A percentile compares a stretch with the other conserved stretches of the same genome.
Conservation (phyloP, 164 flowering plant genomes). For the Kalanchoe fedtschenkoi region DNA sequence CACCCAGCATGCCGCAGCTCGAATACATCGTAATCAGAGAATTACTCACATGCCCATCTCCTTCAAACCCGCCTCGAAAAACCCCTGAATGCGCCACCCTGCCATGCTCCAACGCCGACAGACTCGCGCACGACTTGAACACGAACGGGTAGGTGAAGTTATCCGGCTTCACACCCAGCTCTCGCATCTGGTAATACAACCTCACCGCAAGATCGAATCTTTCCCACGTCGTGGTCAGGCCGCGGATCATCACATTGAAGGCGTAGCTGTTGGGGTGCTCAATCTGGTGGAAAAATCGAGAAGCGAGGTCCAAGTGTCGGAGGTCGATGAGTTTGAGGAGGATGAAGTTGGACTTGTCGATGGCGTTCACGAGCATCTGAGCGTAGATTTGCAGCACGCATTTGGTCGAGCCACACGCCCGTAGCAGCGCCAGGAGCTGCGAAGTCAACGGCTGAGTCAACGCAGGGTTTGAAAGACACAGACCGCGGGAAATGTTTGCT, state of each 20-base stretch:
- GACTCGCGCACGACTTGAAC: constrained; percentile 37
- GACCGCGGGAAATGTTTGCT: constrained; percentile 3
- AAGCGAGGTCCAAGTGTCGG: constrained; percentile 34
- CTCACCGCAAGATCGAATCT: constrained; percentile 21
- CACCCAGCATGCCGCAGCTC: constrained; percentile 25
- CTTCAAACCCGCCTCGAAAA: constrained; percentile 31
- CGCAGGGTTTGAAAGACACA: background rate
- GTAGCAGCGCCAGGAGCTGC: constrained; percentile 22
- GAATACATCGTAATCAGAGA: constrained; percentile 48
- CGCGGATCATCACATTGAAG: constrained; percentile 63
- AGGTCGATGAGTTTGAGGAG: constrained; percentile 42
- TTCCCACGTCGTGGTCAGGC: constrained; percentile 39
- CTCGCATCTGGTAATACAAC: constrained; percentile 37
- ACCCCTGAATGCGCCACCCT: constrained; percentile 26
- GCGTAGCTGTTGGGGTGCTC: constrained; percentile 35
- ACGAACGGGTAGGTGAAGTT: constrained; percentile 53
- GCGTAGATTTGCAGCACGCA: constrained; percentile 39
- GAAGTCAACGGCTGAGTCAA: constrained; percentile 9
- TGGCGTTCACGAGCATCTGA: constrained; percentile 39
- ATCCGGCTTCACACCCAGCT: constrained; percentile 28
- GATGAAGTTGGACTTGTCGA: constrained; percentile 35
- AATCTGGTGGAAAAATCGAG: constrained; percentile 31
- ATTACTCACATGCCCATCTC: constrained; percentile 30
- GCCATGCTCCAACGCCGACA: constrained; percentile 24
- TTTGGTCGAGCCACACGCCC: constrained; percentile 25